Base-by-base conservation (phyloP, 2,329 filamentous ascomycete genomes). In the Hymenoscyphus fructigenus region DNA sequence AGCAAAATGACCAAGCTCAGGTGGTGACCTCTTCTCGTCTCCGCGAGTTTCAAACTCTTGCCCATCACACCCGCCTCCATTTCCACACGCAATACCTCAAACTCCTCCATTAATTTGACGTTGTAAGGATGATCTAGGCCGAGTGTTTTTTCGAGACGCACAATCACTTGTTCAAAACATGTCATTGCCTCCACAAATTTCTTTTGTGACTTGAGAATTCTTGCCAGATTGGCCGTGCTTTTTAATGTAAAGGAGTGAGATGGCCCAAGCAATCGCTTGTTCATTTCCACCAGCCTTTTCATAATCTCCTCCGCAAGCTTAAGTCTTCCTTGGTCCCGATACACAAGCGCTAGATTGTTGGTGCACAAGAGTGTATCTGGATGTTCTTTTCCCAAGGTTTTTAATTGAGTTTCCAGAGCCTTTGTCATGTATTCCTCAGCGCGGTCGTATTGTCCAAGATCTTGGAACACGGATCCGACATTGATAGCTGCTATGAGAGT, bases 171-270 rank as follows among this genome's bases (percentile, higher is more conserved):
- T 36, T 64, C 17, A 28, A 41, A 65, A 20, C 58, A 34, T 14
- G 50, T 60, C 29, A 65, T 38, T 53, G 64, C 63, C 55, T 66
- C 64, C 28, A 44, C 29, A 23, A 59, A 63, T 12, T 57, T 23
- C 4, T 41, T 58, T 36, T 34, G 60, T 2, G 32, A 17, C 12
- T 38, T 47, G n/a, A 63, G 14, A 23, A 62, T 32, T 0, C 9
- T 44, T 29, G 63, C 63, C 12, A 68, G 28, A 26, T 56, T 44
- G 14, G 20, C 29, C 5, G 44, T 56, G 41, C 56, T 62, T 14
- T 5, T 14, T 7, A 63, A 32, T 41, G 64, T 69, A 12, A 56
- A 7, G 7, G 26, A 26, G 57, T 66, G 36, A 12, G 65, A 57
- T 14, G 10, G 50, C 4, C 58, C 66, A 1, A 67, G 26, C n/a